Percentiles rank a stretch among this genome's conserved stretches.
Evolutionary conservation across 225 moss, liverwort and hornwort genomes (phyloP).

Genomic region (Straminergon stramineum): DNA sequence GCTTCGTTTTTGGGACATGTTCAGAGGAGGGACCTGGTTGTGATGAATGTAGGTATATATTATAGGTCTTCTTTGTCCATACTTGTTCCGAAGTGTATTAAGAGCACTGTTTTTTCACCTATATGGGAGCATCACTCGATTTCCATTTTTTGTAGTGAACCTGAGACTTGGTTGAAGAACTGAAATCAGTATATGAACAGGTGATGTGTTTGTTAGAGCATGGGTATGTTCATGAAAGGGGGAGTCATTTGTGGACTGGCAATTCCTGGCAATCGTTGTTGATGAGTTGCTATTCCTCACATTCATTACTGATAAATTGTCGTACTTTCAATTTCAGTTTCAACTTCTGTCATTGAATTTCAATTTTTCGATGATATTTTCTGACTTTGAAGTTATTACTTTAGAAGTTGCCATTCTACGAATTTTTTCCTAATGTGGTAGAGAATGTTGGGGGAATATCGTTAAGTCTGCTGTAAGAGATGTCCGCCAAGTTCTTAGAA

Average conservation of each 20-base stretch:
- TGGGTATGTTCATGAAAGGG: neutral
- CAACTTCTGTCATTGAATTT: neutral
- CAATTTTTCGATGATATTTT: neutral
- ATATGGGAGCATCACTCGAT: neutral
- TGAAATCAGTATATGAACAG: neutral
- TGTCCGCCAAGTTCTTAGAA: neutral
- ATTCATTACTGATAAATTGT: neutral
- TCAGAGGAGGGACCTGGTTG: slow-evolving; percentile 5
- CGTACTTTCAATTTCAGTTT: neutral
- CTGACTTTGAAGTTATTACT: neutral
- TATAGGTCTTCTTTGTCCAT: slow-evolving; percentile 17
- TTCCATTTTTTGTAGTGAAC: neutral
- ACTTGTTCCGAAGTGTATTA: slow-evolving; percentile 21
- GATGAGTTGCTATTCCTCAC: neutral
- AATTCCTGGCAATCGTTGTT: neutral
- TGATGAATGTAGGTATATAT: slow-evolving; percentile 9
- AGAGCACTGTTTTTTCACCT: slow-evolving; percentile 7
- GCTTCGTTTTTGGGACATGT: slow-evolving; percentile 6
- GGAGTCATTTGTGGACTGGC: neutral
- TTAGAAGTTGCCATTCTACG: neutral
- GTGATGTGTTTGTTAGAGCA: neutral
- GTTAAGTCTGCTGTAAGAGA: neutral
- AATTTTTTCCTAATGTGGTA: neutral
- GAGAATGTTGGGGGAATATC: neutral
- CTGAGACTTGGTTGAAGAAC: neutral